Evolutionary conservation across 257 asterid species (phyloP).

Genomic region (Capsicum baccatum): DNA sequence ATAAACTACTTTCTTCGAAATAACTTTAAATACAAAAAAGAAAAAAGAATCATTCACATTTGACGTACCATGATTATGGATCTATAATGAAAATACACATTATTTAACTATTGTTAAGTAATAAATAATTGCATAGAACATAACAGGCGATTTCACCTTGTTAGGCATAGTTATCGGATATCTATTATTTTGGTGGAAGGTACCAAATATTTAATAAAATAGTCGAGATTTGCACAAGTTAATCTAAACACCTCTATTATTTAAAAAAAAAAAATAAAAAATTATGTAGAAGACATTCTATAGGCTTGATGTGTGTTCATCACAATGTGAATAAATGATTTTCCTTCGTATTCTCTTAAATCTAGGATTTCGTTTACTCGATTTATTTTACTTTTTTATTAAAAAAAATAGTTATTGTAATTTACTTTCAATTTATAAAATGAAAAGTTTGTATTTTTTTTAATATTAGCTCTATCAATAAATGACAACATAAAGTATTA

Average conservation of each 20-base stretch:
- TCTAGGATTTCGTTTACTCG: not conserved
- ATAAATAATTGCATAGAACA: too few relatives aligned
- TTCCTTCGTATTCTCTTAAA: not conserved
- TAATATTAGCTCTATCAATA: too few relatives aligned
- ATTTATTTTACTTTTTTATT: too few relatives aligned
- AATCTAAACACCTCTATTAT: not conserved
- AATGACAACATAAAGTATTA: too few relatives aligned
- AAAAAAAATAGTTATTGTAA: too few relatives aligned
- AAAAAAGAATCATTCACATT: too few relatives aligned
- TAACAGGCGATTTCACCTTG: not conserved
- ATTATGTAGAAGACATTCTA: too few relatives aligned
- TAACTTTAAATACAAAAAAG: not conserved
- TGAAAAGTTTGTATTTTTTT: too few relatives aligned
- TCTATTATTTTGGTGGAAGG: rapidly evolving
- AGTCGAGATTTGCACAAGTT: not conserved
- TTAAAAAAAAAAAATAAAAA: too few relatives aligned
- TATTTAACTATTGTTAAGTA: not conserved
- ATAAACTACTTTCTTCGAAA: not conserved
- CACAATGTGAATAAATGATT: not conserved
- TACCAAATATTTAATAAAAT: not conserved
- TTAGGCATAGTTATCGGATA: not conserved
- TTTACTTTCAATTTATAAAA: too few relatives aligned
- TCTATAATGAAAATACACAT: not conserved
- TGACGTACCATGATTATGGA: not conserved
- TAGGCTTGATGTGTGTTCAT: not conserved